Evolutionary conservation across 2,329 filamentous ascomycete species (phyloP), one percentile per base, ranked within the genome.

Genomic region (Phoma herbarum): DNA sequence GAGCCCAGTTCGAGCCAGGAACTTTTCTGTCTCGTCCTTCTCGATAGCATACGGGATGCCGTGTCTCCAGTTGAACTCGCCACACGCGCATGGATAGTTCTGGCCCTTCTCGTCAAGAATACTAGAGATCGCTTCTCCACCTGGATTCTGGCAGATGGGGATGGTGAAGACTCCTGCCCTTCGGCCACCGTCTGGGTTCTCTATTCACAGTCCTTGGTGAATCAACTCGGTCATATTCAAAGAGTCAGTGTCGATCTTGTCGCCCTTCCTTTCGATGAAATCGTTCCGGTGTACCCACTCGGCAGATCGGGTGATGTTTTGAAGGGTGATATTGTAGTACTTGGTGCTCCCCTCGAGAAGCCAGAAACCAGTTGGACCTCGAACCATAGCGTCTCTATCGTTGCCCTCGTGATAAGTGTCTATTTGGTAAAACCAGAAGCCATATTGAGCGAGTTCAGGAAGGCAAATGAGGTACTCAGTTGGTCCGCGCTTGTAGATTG

Each of bases 21-120:
- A 50, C 1, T 1, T 16, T n/a, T n/a, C 11, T 5, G 18, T 42
- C 20, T 50, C 35, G 37, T 50, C 47, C 23, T n/a, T 20, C 1
- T 29, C 35, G 2, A 2, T 4, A 5, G 3, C 7, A 9, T 26
- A 51, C 3, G 29, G 29, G 7, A 3, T 3, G 3, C 48, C 41
- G 6, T 11, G 6, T 3, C 47, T 49, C 62, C 62, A 65, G 3
- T 22, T n/a, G 26, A 67, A 59, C 9, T 64, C 47, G n/a, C 67
- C 62, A 35, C 62, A 64, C 59, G 64, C 61, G 51, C 66, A 69
- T 3, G 67, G 60, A 23, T 56, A 67, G 44, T 67, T 66, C 16
- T 53, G 50, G 8, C 41, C 43, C 0, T 39, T 28, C 1, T 61
- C n/a, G 1, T 10, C 9, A 26, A 57, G 54, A 2, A 66, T 54